Percentiles rank a stretch among this genome's conserved stretches.
phyloP scores from a whole-genome alignment of 1,139 yeast species.

The Diutina rugosa region DNA sequence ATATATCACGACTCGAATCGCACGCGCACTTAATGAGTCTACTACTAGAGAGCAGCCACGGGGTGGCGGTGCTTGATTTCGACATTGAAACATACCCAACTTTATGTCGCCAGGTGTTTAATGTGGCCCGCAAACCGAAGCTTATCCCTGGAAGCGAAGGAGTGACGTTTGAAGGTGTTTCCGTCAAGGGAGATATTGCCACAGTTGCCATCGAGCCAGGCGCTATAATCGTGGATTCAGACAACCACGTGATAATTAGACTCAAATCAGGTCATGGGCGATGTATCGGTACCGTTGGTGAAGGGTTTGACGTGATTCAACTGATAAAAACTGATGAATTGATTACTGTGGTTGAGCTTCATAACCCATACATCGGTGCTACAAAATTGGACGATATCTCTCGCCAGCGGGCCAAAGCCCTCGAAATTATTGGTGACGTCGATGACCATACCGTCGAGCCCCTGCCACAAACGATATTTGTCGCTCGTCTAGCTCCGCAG shows the following conservation, averaged over 20 bases:
- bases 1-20: not conserved
- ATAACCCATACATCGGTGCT: not conserved
- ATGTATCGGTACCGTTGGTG: constrained; percentile 8
- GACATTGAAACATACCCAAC: constrained; percentile 16
- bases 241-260: not conserved
- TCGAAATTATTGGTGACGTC: constrained; percentile 56
- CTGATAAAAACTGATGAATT: constrained; percentile 27
- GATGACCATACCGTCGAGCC: constrained; percentile 48
- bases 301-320: constrained; percentile 8
- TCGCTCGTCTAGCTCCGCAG: constrained; percentile 50
- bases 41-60: constrained; percentile 41
- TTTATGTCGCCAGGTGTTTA: constrained; percentile 35
- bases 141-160: not conserved
- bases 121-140: constrained; percentile 24
- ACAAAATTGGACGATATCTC: not conserved
- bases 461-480: constrained; percentile 45
- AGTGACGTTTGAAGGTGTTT: not conserved
- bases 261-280: not conserved
- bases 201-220: not conserved
- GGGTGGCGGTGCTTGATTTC: constrained; percentile 43
- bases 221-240: not conserved
- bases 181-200: not conserved
- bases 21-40: constrained; percentile 36
- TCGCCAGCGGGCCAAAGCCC: constrained; percentile 32
- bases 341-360: not conserved